Base-by-base conservation (phyloP, 768 basidiomycete genomes). In the Podaxis rugospora region DNA sequence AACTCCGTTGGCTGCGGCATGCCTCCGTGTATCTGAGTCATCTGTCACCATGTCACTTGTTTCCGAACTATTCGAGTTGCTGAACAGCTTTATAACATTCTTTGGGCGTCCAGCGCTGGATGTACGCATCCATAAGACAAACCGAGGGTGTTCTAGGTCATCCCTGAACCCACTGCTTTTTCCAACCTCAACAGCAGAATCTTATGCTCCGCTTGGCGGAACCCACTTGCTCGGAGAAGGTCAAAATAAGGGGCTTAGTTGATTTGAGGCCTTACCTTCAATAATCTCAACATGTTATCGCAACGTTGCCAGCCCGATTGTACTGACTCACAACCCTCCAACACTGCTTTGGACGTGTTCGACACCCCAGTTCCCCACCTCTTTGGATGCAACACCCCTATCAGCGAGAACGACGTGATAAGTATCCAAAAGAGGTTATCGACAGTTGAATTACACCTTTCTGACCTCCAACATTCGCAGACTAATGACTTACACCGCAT, bases 301-400 rank as follows among this genome's bases (percentile, higher is more conserved):
- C 42, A 44, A 18, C 42, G 40, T 42, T 7, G 6, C 42, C 2
- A 44, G 18, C 18, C 18, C 32, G 32, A 3, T 7, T 44, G 21
- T 23, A 14, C n/a, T 46, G 44, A 18, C 44, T 21, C 18, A 18
- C 42, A 44, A 18, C n/a, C n/a, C 42, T 44, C 42, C n/a, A 11
- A 53, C 52, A 40, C 18, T 18, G n/a, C 35, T 36, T 57, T 47
- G 42, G 44, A 28, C 14, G n/a, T 66, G 27, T 65, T 66, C 5
- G 44, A 51, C 13, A 32, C 68, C 25, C 70, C 68, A n/a, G 64
- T 61, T 23, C 65, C 68, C 11, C 62, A 67, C 36, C 64, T 69
- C 13, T 56, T 68, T 14, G 27, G 39, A n/a, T 66, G 63, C 13
- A 69, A 71, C 54, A 36, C 36, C n/a, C 62, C 65, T 14, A 65